phyloP scores from a whole-genome alignment of 2,329 filamentous ascomycete genomes.

The Coniochaeta sp. region DNA sequence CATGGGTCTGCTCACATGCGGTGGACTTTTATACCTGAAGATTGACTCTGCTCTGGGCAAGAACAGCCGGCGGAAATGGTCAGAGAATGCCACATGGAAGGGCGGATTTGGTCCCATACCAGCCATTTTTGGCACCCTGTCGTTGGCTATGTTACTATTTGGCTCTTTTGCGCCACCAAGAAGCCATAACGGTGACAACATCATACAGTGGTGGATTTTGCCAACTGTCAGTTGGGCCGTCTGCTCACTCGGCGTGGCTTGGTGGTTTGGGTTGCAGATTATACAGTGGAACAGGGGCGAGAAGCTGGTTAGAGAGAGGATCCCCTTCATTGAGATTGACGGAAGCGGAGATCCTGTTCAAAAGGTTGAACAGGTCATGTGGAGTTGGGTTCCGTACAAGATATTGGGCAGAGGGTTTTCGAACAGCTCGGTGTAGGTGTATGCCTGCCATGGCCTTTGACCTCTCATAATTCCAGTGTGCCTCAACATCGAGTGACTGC shows the following conservation, averaged over 20 bases:
- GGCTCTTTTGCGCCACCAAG: not conserved
- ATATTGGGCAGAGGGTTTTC: not conserved
- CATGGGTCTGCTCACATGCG: slow-evolving; percentile 5
- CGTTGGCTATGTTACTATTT: not conserved
- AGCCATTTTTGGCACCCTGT: not conserved
- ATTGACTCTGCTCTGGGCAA: not conserved
- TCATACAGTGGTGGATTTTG: not conserved
- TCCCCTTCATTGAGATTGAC: not conserved
- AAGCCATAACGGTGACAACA: not conserved
- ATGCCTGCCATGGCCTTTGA: no score
- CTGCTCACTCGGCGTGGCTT: not conserved
- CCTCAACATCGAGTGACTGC: no score
- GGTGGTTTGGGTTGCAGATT: not conserved
- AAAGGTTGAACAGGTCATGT: not conserved
- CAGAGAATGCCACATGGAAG: not conserved
- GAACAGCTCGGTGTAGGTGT: not conserved
- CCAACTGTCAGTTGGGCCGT: not conserved
- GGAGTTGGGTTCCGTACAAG: not conserved
- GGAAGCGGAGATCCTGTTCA: not conserved
- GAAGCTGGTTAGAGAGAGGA: not conserved
- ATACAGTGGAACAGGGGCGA: not conserved
- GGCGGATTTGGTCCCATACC: slow-evolving; percentile 1
- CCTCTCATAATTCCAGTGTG: no score
- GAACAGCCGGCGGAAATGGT: not conserved
- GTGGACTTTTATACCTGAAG: slow-evolving; percentile 4